phyloP scores from a whole-genome alignment of 805 yeast species.

The Wickerhamiella kurtzmanii region DNA sequence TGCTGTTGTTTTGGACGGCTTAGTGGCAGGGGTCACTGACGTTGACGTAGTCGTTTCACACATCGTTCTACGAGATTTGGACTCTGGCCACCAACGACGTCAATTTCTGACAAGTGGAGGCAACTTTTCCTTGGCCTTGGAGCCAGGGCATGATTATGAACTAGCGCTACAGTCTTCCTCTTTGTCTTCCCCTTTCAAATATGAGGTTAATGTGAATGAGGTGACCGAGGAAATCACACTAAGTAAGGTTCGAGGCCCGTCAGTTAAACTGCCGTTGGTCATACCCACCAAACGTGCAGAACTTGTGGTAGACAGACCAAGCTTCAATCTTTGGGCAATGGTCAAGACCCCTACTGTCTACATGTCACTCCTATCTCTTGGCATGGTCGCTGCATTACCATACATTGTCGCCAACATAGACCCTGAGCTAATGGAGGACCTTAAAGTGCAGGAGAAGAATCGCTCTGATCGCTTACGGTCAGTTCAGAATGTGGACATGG shows the following conservation, averaged over 20 bases:
- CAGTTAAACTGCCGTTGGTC: conserved; percentile 23
- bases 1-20: conserved; percentile 3
- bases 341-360: conserved; percentile 27
- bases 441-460: conserved; percentile 20
- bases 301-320: conserved; percentile 17
- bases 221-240: conserved; percentile 17
- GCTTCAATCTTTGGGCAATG: conserved; percentile 23
- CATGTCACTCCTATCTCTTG: conserved; percentile 23
- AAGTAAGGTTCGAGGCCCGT: conserved; percentile 22
- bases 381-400: conserved; percentile 25
- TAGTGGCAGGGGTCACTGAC: not conserved
- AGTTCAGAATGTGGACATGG: conserved; percentile 22
- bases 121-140: conserved; percentile 11
- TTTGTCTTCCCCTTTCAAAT: conserved; percentile 7
- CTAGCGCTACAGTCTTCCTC: conserved; percentile 14
- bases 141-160: conserved; percentile 8
- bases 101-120: conserved; percentile 10
- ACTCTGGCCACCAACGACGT: conserved; percentile 2
- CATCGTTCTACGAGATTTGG: conserved; percentile 6
- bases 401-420: conserved; percentile 22
- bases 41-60: conserved; percentile 1
- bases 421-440: conserved; percentile 25
- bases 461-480: conserved; percentile 11
- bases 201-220: conserved; percentile 12
- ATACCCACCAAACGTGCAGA: conserved; percentile 12